Conservation (phyloP, 2,329 filamentous ascomycete genomes). For the Berkeleyomyces rouxiae region DNA sequence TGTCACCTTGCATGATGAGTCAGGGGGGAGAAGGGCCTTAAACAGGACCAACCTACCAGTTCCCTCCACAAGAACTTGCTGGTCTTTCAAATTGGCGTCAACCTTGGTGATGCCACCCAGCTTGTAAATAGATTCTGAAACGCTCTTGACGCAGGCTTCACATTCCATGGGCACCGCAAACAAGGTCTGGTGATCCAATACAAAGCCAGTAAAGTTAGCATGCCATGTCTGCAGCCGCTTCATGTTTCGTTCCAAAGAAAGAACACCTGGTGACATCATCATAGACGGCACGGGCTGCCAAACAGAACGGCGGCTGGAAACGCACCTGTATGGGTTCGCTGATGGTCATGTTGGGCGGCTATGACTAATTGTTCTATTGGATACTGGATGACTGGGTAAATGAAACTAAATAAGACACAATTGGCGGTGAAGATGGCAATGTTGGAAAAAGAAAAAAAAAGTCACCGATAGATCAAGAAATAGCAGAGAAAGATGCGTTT, state of each 20-base stretch:
- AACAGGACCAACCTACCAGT: conserved; percentile 38
- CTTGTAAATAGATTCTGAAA: conserved; percentile 62
- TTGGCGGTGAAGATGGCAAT: neutral
- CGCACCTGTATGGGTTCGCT: conserved; percentile 17
- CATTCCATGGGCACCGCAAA: conserved; percentile 93
- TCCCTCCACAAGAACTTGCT: conserved; percentile 71
- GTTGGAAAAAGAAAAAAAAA: neutral
- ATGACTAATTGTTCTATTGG: neutral
- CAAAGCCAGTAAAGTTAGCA: neutral
- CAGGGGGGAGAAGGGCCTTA: neutral
- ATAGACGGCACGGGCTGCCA: conserved; percentile 5
- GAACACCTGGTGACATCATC: neutral
- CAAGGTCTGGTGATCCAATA: conserved; percentile 46
- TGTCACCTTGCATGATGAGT: neutral
- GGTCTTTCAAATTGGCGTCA: conserved; percentile 63
- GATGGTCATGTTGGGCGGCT: conserved; percentile 16
- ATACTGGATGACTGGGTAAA: too few species aligned
- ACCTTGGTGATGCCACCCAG: conserved; percentile 70
- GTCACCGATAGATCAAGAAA: neutral
- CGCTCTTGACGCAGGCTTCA: conserved; percentile 71
- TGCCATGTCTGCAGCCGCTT: neutral
- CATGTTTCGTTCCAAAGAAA: neutral
- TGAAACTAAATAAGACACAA: neutral
- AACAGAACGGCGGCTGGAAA: neutral
- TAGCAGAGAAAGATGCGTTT: neutral